Conservation (phyloP, 495 filamentous ascomycete genomes). For the Podospora conica region DNA sequence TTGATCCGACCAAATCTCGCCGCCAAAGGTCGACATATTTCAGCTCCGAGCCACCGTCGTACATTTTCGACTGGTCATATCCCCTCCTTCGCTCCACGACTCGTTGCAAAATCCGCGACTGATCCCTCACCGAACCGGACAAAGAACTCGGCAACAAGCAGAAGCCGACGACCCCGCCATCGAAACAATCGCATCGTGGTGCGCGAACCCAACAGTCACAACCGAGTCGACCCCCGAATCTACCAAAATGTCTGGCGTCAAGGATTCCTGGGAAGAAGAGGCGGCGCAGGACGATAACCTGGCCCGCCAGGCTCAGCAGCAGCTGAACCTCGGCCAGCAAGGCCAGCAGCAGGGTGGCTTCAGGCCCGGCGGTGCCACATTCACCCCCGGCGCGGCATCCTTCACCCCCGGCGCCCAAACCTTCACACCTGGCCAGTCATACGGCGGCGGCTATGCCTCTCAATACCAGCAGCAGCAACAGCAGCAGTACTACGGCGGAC, state of each 20-base stretch:
- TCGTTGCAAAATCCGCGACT: not conserved
- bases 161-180: slow-evolving; percentile 3
- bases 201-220: not conserved
- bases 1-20: not conserved
- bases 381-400: slow-evolving; percentile 68
- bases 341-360: slow-evolving; percentile 47
- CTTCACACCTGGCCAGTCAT: slow-evolving; percentile 72
- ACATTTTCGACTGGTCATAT: not conserved
- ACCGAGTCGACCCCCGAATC: slow-evolving; percentile 1
- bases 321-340: slow-evolving; percentile 59
- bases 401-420: slow-evolving; percentile 74
- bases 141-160: not conserved
- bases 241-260: slow-evolving; percentile 65
- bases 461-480: slow-evolving; percentile 49
- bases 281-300: slow-evolving; percentile 81
- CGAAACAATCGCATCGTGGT: not conserved
- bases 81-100: not conserved
- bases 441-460: slow-evolving; percentile 40
- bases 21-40: not conserved
- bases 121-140: not conserved
- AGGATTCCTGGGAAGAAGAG: slow-evolving; percentile 96
- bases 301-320: slow-evolving; percentile 69
- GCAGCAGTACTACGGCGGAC: slow-evolving; percentile 42
- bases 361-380: slow-evolving; percentile 68
- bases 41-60: not conserved